Percentiles rank a stretch among this genome's conserved stretches.
These are phyloP conservation scores for Rachicladosporium sp. DNA, from an alignment of 2,329 filamentous ascomycete genomes.

Conservation along the genomic window DNA sequence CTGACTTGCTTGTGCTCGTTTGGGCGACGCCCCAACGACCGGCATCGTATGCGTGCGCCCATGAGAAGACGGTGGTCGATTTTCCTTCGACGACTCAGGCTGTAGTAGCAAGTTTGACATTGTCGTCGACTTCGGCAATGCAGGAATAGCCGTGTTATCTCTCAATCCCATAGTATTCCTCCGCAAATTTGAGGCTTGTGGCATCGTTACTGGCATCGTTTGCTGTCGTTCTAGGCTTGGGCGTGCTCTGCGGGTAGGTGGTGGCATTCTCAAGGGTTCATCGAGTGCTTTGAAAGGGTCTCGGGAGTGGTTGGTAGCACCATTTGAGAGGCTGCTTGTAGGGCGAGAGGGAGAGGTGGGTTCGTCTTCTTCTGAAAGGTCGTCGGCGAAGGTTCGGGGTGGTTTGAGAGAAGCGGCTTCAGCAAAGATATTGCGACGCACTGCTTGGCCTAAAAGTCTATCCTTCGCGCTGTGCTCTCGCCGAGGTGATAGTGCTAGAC, in stretches of 20 bases:
- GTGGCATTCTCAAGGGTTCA: slow-evolving; percentile 2
- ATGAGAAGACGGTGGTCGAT: slow-evolving; percentile 15
- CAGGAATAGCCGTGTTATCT: not conserved
- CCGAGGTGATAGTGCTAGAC: slow-evolving; percentile 68
- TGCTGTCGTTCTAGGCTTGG: slow-evolving; percentile 55
- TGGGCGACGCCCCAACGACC: slow-evolving; percentile 29
- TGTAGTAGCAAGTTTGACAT: not conserved
- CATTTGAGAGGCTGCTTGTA: slow-evolving; percentile 29
- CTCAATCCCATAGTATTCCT: not conserved
- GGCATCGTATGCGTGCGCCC: slow-evolving; percentile 23
- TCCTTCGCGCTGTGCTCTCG: slow-evolving; percentile 28
- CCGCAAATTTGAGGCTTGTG: slow-evolving; percentile 13
- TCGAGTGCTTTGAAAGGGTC: slow-evolving; percentile 62
- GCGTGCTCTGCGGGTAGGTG: slow-evolving; percentile 29
- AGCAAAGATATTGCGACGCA: slow-evolving; percentile 6
- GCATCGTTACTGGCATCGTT: slow-evolving; percentile 51
- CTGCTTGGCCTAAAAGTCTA: slow-evolving; percentile 26
- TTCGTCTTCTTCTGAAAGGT: slow-evolving; percentile 29
- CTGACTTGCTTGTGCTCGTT: slow-evolving; percentile 4
- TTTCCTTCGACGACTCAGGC: slow-evolving; percentile 16
- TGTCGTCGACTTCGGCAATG: not conserved
- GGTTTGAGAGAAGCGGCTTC: slow-evolving; percentile 8
- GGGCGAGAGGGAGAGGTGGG: slow-evolving; percentile 47
- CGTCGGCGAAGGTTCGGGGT: slow-evolving; percentile 37
- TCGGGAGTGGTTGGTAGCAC: slow-evolving; percentile 10